These are phyloP conservation scores for Aspergillus luchuensis DNA, from an alignment of 2,329 filamentous ascomycete species.

Conservation along the genomic window DNA sequence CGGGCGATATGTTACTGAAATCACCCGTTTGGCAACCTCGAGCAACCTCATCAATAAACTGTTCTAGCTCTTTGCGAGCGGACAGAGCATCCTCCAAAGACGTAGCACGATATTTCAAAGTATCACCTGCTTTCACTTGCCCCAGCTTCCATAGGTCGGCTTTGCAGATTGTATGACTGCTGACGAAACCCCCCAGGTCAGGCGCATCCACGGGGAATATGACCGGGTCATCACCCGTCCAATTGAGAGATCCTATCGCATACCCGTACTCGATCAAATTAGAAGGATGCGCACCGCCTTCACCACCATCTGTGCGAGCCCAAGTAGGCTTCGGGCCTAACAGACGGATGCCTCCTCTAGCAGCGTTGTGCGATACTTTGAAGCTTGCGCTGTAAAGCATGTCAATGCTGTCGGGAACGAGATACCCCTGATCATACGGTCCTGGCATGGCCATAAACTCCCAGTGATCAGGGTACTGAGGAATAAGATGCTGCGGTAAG, in stretches of 20 bases:
- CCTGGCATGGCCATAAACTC: constrained; percentile 58
- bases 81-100: constrained; percentile 56
- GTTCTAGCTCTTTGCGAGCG: constrained; percentile 46
- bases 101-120: constrained; percentile 53
- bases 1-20: constrained; percentile 36
- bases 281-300: constrained; percentile 64
- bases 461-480: constrained; percentile 54
- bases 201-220: constrained; percentile 62
- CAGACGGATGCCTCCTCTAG: constrained; percentile 62
- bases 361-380: constrained; percentile 64
- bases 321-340: constrained; percentile 61
- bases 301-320: constrained; percentile 62
- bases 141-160: constrained; percentile 65
- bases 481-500: constrained; percentile 51
- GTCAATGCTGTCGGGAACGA: constrained; percentile 55
- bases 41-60: constrained; percentile 49
- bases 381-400: constrained; percentile 61
- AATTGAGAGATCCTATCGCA: constrained; percentile 60
- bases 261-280: constrained; percentile 64
- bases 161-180: constrained; percentile 57
- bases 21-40: constrained; percentile 39
- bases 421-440: constrained; percentile 58
- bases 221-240: constrained; percentile 63
- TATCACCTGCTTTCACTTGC: constrained; percentile 62
- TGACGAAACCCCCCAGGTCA: constrained; percentile 63